Evolutionary conservation across 257 asterid genomes (phyloP).

Genomic region (Penstemon davidsonii): DNA sequence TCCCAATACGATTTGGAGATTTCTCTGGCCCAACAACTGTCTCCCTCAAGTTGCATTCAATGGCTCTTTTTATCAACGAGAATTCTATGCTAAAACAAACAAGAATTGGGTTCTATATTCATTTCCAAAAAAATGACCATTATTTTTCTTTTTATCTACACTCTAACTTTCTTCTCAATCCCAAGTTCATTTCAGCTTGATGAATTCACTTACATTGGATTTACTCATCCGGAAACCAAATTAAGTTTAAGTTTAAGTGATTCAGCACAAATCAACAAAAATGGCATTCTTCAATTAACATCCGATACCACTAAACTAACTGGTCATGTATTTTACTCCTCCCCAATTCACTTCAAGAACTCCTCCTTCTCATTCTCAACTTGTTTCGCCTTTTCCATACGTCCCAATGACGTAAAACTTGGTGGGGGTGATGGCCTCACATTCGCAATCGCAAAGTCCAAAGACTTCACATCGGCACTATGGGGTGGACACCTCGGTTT

Average conservation of each 20-base stretch:
- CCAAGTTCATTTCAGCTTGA: slow-evolving; percentile 34
- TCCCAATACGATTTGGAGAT: too few relatives aligned
- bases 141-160: slow-evolving; percentile 22
- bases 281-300: slow-evolving; percentile 51
- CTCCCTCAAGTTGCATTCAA: too few relatives aligned
- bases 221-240: slow-evolving; percentile 31
- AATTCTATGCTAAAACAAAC: too few relatives aligned
- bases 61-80: too few relatives aligned
- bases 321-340: slow-evolving; percentile 59
- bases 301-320: slow-evolving; percentile 42
- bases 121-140: slow-evolving; percentile 30
- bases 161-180: slow-evolving; percentile 30
- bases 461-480: slow-evolving; percentile 36
- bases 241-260: slow-evolving; percentile 44
- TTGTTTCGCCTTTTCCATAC: slow-evolving; percentile 50
- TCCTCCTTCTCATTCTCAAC: slow-evolving; percentile 64
- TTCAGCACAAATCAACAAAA: slow-evolving; percentile 30
- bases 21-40: too few relatives aligned
- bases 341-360: slow-evolving; percentile 58
- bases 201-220: slow-evolving; percentile 46
- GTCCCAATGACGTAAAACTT: slow-evolving; percentile 56
- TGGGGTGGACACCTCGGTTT: slow-evolving; percentile 76
- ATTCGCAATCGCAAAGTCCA: slow-evolving; percentile 43
- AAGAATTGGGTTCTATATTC: too few relatives aligned
- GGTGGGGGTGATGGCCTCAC: slow-evolving; percentile 73